These are phyloP conservation scores for Pyricularia sp. DNA, from an alignment of 2,329 filamentous ascomycete genomes.

Conservation along the genomic window DNA sequence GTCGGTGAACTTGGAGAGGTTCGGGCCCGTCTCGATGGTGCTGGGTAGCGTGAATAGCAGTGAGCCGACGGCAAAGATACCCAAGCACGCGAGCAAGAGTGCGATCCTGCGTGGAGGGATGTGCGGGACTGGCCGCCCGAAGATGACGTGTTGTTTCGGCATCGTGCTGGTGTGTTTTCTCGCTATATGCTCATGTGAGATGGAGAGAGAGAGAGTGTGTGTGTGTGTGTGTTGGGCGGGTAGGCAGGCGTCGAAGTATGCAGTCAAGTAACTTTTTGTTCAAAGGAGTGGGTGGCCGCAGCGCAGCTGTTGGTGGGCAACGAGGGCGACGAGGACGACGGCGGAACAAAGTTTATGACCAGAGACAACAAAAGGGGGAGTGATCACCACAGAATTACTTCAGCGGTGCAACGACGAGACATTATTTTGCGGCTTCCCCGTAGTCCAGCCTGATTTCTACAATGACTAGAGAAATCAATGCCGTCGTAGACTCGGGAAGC, in stretches of 20 bases:
- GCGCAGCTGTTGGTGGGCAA: not conserved
- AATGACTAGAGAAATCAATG: not conserved
- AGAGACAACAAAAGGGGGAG: not conserved
- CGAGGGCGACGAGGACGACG: not conserved
- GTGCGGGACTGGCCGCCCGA: slow-evolving; percentile 39
- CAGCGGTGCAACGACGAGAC: not conserved
- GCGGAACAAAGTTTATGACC: not conserved
- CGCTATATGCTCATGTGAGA: not conserved
- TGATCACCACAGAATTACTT: not conserved
- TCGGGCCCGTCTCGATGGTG: slow-evolving; percentile 36
- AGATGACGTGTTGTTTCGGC: slow-evolving; percentile 35
- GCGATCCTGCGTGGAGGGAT: slow-evolving; percentile 43
- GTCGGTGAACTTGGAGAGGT: slow-evolving; percentile 38
- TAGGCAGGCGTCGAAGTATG: not conserved
- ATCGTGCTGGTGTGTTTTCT: slow-evolving; percentile 21
- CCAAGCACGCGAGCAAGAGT: slow-evolving; percentile 38
- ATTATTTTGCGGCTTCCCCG: not conserved
- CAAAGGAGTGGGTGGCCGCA: not conserved
- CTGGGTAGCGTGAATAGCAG: slow-evolving; percentile 43
- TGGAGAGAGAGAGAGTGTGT: too few species aligned
- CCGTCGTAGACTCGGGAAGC: not conserved
- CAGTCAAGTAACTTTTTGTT: not conserved
- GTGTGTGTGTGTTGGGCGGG: too few species aligned
- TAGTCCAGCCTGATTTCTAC: not conserved
- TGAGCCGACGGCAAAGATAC: slow-evolving; percentile 42